Percentiles rank a stretch among this genome's conserved stretches.
phyloP scores from a whole-genome alignment of 352 stramenopile species.

The Bremia lactucae region DNA sequence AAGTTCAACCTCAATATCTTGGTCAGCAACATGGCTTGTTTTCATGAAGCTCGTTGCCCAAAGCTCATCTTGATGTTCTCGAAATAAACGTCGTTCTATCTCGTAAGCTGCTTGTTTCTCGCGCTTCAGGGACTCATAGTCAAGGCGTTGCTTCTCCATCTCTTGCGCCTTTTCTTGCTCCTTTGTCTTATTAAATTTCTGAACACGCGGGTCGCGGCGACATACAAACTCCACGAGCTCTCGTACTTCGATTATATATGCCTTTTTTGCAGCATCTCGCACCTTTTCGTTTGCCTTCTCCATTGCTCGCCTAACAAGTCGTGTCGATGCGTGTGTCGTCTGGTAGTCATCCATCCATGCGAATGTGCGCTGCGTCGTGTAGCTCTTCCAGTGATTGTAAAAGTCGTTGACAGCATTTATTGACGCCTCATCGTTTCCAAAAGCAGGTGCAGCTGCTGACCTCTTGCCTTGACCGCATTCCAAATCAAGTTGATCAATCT shows the following conservation, averaged over 20 bases:
- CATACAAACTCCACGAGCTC: slow-evolving; percentile 79
- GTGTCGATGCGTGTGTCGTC: slow-evolving; percentile 65
- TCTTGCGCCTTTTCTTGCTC: slow-evolving; percentile 47
- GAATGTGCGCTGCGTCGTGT: slow-evolving; percentile 63
- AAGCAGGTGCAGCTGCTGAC: slow-evolving; percentile 22
- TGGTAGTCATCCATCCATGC: slow-evolving; percentile 78
- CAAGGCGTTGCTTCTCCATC: too few species aligned
- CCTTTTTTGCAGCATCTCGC: slow-evolving; percentile 65
- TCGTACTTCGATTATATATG: slow-evolving; percentile 66
- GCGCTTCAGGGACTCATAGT: slow-evolving; percentile 42
- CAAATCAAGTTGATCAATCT: slow-evolving; percentile 66
- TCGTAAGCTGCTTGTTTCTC: slow-evolving; percentile 54
- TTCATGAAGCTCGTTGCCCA: slow-evolving; percentile 33
- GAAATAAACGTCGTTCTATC: slow-evolving; percentile 46
- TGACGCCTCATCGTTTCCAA: slow-evolving; percentile 31
- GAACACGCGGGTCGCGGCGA: slow-evolving; percentile 64
- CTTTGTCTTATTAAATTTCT: slow-evolving; percentile 51
- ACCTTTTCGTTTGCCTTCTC: slow-evolving; percentile 86
- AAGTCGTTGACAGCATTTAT: slow-evolving; percentile 57
- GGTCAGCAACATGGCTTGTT: slow-evolving; percentile 40
- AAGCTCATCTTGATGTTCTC: slow-evolving; percentile 51
- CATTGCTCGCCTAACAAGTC: slow-evolving; percentile 68
- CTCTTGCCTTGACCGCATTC: slow-evolving; percentile 12
- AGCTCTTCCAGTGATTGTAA: slow-evolving; percentile 74
- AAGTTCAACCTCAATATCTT: slow-evolving; percentile 54